Conservation (phyloP, 2,329 filamentous ascomycete genomes). For the Epichloe bromicola region DNA sequence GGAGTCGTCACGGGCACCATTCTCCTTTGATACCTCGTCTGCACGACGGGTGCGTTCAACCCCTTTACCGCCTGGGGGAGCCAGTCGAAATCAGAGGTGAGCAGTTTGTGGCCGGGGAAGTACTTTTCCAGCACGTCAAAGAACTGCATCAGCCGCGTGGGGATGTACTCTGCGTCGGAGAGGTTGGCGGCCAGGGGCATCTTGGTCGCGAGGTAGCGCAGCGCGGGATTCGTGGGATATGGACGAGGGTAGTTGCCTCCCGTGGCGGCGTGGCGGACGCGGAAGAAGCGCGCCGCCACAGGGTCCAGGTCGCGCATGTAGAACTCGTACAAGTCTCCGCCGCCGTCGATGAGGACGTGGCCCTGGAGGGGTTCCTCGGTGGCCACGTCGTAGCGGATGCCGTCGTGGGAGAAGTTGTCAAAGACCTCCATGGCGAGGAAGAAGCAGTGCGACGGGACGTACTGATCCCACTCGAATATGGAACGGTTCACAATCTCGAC, state of each 20-base stretch:
- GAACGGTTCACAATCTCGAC: slow-evolving; percentile 92
- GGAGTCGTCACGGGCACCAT: slow-evolving; percentile 87
- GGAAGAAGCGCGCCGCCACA: slow-evolving; percentile 67
- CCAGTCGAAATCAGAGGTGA: slow-evolving; percentile 82
- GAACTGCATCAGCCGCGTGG: slow-evolving; percentile 90
- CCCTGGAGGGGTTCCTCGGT: slow-evolving; percentile 80
- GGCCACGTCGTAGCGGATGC: slow-evolving; percentile 73
- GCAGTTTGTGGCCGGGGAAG: slow-evolving; percentile 79
- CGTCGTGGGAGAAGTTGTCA: slow-evolving; percentile 95
- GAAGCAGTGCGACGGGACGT: slow-evolving; percentile 88
- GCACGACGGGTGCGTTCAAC: slow-evolving; percentile 86
- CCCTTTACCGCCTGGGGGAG: slow-evolving; percentile 74
- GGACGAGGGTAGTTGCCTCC: slow-evolving; percentile 50
- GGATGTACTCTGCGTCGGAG: slow-evolving; percentile 80
- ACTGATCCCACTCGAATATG: slow-evolving; percentile 85
- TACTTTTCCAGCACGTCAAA: slow-evolving; percentile 80
- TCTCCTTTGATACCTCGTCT: slow-evolving; percentile 77
- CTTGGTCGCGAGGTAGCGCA: slow-evolving; percentile 48
- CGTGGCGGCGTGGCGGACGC: slow-evolving; percentile 69
- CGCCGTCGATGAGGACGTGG: slow-evolving; percentile 69
- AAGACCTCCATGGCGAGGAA: slow-evolving; percentile 97
- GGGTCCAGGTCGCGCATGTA: slow-evolving; percentile 74
- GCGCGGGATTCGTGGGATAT: slow-evolving; percentile 36
- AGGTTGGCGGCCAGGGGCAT: slow-evolving; percentile 65
- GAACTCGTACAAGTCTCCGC: slow-evolving; percentile 91